Evolutionary conservation across 768 basidiomycete species (phyloP).

Genomic region (Cantharellus cinnabarinus): DNA sequence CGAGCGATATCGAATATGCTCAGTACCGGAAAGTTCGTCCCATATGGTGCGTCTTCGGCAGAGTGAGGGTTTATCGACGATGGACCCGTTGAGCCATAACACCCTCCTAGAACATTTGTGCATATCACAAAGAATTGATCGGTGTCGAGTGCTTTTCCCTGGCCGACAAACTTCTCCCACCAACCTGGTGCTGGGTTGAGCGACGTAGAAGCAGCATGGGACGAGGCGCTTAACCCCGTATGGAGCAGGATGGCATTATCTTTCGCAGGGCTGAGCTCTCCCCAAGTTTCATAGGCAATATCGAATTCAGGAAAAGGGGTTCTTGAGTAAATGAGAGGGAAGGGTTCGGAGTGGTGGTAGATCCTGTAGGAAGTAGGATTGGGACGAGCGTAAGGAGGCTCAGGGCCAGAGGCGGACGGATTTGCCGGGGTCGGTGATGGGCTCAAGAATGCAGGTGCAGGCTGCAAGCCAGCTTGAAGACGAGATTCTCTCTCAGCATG

Average conservation of each 20-base stretch:
- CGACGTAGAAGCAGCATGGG: constrained; percentile 72
- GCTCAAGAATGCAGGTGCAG: constrained; percentile 7
- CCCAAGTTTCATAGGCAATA: constrained; percentile 98
- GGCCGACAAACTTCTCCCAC: constrained; percentile 99
- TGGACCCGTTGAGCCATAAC: constrained; percentile 94
- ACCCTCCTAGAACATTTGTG: constrained; percentile 91
- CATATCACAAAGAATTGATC: constrained; percentile 83
- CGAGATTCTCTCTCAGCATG: constrained; percentile 37
- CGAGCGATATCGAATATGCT: constrained; percentile 95
- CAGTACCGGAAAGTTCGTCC: constrained; percentile 76
- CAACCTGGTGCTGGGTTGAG: constrained; percentile 71
- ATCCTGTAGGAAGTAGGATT: constrained; percentile 50
- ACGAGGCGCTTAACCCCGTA: constrained; percentile 89
- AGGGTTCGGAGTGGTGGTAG: constrained; percentile 39
- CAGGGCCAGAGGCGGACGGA: constrained; percentile 39
- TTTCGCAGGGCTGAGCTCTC: constrained; percentile 48
- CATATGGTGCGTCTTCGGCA: constrained; percentile 37
- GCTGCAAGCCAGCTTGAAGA: constrained; percentile 3
- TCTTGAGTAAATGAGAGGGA: constrained; percentile 45
- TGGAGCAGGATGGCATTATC: constrained; percentile 91
- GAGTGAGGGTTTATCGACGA: constrained; percentile 49
- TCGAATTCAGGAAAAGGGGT: constrained; percentile 43
- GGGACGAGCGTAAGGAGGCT: constrained; percentile 65
- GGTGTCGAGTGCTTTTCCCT: constrained; percentile 85
- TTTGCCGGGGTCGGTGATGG: constrained; percentile 10